phyloP scores from a whole-genome alignment of 1,284 basidiomycete species.

The Ceratobasidium sp. region DNA sequence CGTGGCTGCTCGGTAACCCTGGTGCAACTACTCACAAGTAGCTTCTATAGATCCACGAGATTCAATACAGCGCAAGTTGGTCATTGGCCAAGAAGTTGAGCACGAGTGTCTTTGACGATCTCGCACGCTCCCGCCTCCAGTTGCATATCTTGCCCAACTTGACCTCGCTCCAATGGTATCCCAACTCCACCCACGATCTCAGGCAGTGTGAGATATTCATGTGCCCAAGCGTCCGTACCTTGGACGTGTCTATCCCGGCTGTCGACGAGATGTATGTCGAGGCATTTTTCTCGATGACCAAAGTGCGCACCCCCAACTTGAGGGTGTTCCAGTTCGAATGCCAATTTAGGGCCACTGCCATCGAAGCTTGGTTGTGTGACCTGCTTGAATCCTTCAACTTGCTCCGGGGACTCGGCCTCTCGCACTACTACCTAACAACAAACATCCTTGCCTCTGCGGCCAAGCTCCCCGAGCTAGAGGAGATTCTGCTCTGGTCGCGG shows the following conservation, averaged over 20 bases:
- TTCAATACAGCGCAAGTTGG: conserved; percentile 28
- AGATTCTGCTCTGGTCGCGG: conserved; percentile 26
- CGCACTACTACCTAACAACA: conserved; percentile 31
- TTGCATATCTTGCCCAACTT: conserved; percentile 26
- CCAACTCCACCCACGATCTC: conserved; percentile 18
- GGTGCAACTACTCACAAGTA: background rate
- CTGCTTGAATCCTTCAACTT: conserved; percentile 23
- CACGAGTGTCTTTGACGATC: conserved; percentile 24
- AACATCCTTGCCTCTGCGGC: conserved; percentile 20
- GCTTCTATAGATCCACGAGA: conserved; percentile 26
- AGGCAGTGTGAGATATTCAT: conserved; percentile 31
- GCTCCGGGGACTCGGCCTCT: conserved; percentile 25
- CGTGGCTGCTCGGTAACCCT: background rate
- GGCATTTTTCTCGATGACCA: conserved; percentile 27
- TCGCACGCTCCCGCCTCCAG: conserved; percentile 31
- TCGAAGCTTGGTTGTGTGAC: conserved; percentile 30
- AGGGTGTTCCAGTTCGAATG: conserved; percentile 36
- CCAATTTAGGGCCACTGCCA: conserved; percentile 2
- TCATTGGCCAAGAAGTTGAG: conserved; percentile 29
- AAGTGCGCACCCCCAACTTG: conserved; percentile 27
- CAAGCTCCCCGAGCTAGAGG: conserved; percentile 23
- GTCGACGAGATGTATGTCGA: conserved; percentile 33
- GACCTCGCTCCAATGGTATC: conserved; percentile 31
- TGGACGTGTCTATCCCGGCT: conserved; percentile 32
- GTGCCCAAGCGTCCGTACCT: conserved; percentile 15